Evolutionary conservation across 371 early-diverging fungal species (phyloP).

Genomic region (Chytridium lagenaria): DNA sequence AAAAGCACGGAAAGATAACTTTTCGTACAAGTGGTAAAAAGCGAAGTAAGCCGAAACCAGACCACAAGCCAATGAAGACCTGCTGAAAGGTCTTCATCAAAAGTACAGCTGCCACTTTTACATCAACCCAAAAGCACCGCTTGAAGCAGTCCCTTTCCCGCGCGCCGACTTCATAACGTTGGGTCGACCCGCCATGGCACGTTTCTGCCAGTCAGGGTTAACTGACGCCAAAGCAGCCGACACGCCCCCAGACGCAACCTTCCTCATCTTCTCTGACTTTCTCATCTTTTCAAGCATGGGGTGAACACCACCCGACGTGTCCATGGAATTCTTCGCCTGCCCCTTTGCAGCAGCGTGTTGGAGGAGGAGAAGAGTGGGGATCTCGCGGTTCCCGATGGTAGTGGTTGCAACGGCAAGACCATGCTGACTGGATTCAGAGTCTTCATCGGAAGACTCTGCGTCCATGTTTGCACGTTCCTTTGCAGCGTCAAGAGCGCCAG

Average conservation of each 20-base stretch:
- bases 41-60: no score
- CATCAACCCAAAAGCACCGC: constrained; percentile 1
- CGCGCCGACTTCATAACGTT: not conserved
- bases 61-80: no score
- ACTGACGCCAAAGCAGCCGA: not conserved
- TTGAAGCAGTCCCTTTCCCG: not conserved
- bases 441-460: no score
- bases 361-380: constrained; percentile 7
- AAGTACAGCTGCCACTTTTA: not conserved
- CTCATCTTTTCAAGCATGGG: constrained; percentile 12
- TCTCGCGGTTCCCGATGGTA: not conserved
- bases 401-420: not conserved
- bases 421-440: not conserved
- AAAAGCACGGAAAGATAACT: no score
- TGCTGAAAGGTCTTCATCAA: no score
- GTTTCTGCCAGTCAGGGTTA: not conserved
- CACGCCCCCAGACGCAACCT: not conserved
- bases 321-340: not conserved
- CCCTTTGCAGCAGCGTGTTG: constrained; percentile 10
- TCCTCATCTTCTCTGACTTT: not conserved
- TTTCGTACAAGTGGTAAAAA: no score
- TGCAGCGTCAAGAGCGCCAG: not conserved
- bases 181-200: not conserved
- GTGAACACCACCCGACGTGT: not conserved
- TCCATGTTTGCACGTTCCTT: not conserved